Base-by-base conservation (phyloP, 495 filamentous ascomycete species). In the Aspergillus leporis region DNA sequence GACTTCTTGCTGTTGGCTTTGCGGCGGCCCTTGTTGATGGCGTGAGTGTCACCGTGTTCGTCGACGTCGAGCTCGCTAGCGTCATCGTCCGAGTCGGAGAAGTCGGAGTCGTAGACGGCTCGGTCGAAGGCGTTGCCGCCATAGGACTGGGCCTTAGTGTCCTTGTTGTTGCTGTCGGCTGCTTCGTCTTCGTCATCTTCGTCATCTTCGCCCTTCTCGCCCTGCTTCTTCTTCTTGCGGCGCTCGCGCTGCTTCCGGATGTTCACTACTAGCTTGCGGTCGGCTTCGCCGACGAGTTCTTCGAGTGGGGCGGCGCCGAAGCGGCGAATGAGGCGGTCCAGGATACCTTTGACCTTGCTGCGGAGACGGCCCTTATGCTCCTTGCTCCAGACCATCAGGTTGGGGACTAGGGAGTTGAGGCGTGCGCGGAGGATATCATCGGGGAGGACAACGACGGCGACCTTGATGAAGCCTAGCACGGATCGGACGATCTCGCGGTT, bases 341-440 rank as follows among this genome's bases (percentile, higher is more conserved):
- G 72, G 61, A 98, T 97, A 66, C 96, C 91, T 83, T 96, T 98
- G 55, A 98, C 92, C 79, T 97, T 98, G 30, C 91, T 87, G 61
- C 90, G 89, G 70, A 98, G 92, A 66, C 94, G 91, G 16, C 90
- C 92, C 75, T 96, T 97, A 77, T 98, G 95, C 72, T 98, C 94
- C 74, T 96, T 91, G 65, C 89, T 91, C 94, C 94, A 98, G 19
- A 89, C 86, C 86, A 97, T 90, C 10, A 97, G 76, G 71, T 93
- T 95, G 21, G 92, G 90, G 22, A 98, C 82, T 53, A 98, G 78
- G 2, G 85, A 82, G 25, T 74, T 69, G 34, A 98, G 81, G 31
- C 90, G 83, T 16, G 90, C 85, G 28, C 83, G 75, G 78, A 98
- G 85, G 58, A 92, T 71, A 5, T 87, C 83, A 21, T 84, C 85